Conservation (phyloP, 192 early-diverging fungal species). For the Backusella sp. region DNA sequence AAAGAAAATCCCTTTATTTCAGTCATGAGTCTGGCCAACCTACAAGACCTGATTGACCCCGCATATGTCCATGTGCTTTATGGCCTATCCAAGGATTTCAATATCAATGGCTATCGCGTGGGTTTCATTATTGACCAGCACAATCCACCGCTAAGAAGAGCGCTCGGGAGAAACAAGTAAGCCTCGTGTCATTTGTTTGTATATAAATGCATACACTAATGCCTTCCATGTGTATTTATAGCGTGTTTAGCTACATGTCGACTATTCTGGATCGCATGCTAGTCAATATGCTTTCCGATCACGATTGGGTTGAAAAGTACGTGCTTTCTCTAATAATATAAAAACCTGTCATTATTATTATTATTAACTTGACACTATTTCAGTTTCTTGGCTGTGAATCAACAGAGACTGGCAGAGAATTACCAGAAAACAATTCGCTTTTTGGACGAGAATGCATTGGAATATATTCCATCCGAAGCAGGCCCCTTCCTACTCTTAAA, state of each 20-base stretch:
- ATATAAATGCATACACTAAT: neutral
- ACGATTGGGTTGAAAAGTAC: constrained; percentile 50
- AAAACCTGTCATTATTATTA: neutral
- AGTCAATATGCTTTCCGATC: constrained; percentile 54
- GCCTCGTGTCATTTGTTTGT: constrained; percentile 15
- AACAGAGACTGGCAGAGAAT: constrained; percentile 47
- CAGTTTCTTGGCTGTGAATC: constrained; percentile 57
- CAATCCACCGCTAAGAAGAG: constrained; percentile 47
- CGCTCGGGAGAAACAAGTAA: constrained; percentile 42
- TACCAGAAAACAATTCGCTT: constrained; percentile 44
- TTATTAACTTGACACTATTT: neutral
- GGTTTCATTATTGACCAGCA: constrained; percentile 63
- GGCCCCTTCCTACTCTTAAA: constrained; percentile 77
- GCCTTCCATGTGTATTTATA: constrained; percentile 8
- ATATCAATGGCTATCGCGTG: constrained; percentile 70
- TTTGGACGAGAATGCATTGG: constrained; percentile 46
- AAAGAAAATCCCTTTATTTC: constrained; percentile 57
- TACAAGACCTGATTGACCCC: constrained; percentile 63
- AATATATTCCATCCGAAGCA: constrained; percentile 59
- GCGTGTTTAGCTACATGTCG: constrained; percentile 64
- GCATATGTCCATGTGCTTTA: constrained; percentile 68
- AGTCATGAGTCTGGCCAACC: constrained; percentile 48
- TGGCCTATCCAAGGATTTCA: constrained; percentile 85
- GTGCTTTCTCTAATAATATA: too few species aligned
- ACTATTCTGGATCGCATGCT: constrained; percentile 58